These are phyloP conservation scores for Rhipidocladum racemiflorum DNA, from an alignment of 176 grass and related monocot species.

Conservation along the genomic window DNA sequence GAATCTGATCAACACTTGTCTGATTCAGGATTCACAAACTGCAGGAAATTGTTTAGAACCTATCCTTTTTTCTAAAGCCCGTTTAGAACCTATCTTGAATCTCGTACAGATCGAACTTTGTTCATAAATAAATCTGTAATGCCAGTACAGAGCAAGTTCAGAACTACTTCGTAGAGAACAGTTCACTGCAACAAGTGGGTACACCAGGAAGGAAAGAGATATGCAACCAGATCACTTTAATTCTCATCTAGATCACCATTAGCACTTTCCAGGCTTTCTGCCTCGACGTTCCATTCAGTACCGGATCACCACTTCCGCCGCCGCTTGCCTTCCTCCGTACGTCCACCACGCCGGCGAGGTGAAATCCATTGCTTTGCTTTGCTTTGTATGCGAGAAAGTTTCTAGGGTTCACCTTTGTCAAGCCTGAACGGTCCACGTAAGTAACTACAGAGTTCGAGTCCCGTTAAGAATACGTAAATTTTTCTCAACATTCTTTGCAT, in stretches of 20 bases:
- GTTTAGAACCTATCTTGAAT: neutral
- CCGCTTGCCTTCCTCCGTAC: neutral
- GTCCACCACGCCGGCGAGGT: neutral
- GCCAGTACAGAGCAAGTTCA: neutral
- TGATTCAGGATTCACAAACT: neutral
- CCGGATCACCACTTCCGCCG: neutral
- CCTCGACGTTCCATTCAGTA: neutral
- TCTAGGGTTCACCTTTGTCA: too few relatives aligned
- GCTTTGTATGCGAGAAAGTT: too few relatives aligned
- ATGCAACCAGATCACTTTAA: constrained; percentile 27
- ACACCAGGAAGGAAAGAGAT: neutral
- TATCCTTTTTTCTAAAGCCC: too few relatives aligned
- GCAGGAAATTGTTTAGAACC: neutral
- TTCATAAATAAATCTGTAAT: neutral
- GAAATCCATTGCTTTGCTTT: too few relatives aligned
- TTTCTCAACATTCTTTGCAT: too few relatives aligned
- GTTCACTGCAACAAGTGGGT: neutral
- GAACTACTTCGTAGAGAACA: neutral
- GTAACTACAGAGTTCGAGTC: too few relatives aligned
- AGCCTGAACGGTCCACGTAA: too few relatives aligned
- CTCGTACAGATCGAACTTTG: neutral
- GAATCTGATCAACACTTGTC: too few relatives aligned
- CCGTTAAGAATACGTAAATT: too few relatives aligned
- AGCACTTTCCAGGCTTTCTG: neutral
- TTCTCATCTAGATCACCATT: neutral